Conservation (phyloP, 2,329 filamentous ascomycete genomes). For the Alternaria burnsii region DNA sequence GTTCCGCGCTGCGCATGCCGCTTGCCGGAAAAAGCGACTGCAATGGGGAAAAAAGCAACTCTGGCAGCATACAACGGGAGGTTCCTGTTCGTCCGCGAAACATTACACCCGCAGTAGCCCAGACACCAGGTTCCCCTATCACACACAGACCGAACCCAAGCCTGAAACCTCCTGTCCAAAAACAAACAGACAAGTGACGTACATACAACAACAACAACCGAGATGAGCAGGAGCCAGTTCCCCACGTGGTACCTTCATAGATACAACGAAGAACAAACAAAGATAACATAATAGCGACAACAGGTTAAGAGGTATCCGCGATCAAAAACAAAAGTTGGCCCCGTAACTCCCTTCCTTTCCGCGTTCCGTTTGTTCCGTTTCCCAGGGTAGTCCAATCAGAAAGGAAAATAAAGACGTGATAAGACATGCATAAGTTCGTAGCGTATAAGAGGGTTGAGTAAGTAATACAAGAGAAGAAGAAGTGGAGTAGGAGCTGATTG, state of each 20-base stretch:
- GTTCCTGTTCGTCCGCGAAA: slow-evolving; percentile 11
- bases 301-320: slow-evolving; percentile 43
- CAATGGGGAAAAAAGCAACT: background rate
- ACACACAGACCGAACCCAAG: background rate
- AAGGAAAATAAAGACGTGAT: slow-evolving; percentile 25
- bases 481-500: slow-evolving; percentile 7
- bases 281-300: slow-evolving; percentile 14
- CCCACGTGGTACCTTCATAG: slow-evolving; percentile 28
- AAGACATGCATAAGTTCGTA: slow-evolving; percentile 7
- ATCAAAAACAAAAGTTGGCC: slow-evolving; percentile 12
- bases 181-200: background rate
- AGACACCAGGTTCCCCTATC: background rate
- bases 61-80: background rate
- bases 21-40: background rate
- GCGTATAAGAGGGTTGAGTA: slow-evolving; percentile 26
- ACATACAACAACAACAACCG: slow-evolving; percentile 8
- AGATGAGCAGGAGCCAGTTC: slow-evolving; percentile 7
- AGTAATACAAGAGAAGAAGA: slow-evolving; percentile 48
- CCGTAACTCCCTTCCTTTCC: slow-evolving; percentile 6
- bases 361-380: slow-evolving; percentile 1
- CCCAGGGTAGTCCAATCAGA: slow-evolving; percentile 29
- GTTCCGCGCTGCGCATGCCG: background rate
- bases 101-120: slow-evolving; percentile 18
- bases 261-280: slow-evolving; percentile 26
- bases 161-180: background rate